These are phyloP conservation scores for Ogataea siamensis DNA, from an alignment of 805 yeast genomes.

Conservation along the genomic window DNA sequence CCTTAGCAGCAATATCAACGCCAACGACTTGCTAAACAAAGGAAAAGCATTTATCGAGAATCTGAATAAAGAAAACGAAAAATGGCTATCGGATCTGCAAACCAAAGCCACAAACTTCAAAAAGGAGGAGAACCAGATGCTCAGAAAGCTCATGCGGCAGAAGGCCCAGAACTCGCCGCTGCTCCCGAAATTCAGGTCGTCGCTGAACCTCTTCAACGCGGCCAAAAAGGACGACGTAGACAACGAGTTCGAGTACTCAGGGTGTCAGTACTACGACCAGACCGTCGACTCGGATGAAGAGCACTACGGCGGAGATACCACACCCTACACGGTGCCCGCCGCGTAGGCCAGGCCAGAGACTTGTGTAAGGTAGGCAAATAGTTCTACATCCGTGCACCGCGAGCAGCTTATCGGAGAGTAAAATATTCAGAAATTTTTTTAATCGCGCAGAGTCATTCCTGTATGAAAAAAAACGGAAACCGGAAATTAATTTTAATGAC, in stretches of 20 bases:
- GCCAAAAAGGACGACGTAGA: slow-evolving; percentile 7
- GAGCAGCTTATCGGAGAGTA: slow-evolving; percentile 3
- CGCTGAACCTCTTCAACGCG: slow-evolving; percentile 14
- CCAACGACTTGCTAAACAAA: slow-evolving; percentile 25
- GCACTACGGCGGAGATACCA: slow-evolving; percentile 8
- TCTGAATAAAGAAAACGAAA: slow-evolving; percentile 26
- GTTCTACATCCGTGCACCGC: slow-evolving; percentile 8
- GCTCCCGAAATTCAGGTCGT: slow-evolving; percentile 5
- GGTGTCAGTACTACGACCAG: too few species aligned
- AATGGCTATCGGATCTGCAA: slow-evolving; percentile 22
- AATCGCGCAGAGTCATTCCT: slow-evolving; percentile 10
- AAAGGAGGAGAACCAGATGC: slow-evolving; percentile 10
- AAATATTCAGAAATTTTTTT: not conserved
- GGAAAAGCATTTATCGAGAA: slow-evolving; percentile 29
- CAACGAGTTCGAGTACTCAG: slow-evolving; percentile 18
- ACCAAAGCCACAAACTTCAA: slow-evolving; percentile 16
- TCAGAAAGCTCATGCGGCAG: slow-evolving; percentile 7
- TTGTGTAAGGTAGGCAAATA: not conserved
- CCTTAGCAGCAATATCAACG: slow-evolving; percentile 23
- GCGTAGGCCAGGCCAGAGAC: too few species aligned
- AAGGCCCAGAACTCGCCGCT: slow-evolving; percentile 1
- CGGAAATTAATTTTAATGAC: slow-evolving; percentile 6
- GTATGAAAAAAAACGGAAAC: slow-evolving; percentile 3
- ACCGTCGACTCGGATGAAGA: slow-evolving; percentile 12
- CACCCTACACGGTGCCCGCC: slow-evolving; percentile 6